Base-by-base conservation (phyloP, 805 yeast genomes). In the Debaryomyces tyrocola region DNA sequence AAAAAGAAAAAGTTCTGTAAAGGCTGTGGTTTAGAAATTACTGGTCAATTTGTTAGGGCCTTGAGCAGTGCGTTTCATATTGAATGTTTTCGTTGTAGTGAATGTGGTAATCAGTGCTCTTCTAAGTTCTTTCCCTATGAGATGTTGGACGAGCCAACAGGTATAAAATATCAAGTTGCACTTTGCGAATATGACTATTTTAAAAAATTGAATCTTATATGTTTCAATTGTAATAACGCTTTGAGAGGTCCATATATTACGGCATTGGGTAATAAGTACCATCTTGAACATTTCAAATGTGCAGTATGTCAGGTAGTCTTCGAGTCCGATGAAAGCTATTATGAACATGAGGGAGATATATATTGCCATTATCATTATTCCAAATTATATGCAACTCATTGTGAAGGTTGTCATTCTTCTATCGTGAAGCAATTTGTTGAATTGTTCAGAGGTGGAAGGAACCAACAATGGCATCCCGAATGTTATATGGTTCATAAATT, bases 401-500 rank as follows among this genome's bases (percentile, higher is more conserved):
- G 99, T 69, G 95, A 89, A 69, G 97, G 98, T 28, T 94, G 99
- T 69, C 79, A 84, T 47, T 84, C 88, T 33, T 88, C 97, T 1
- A 94, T 95, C 43, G 79, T 95, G 33, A 90, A 90, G 61, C 98
- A 94, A 62, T 94, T 90, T 65, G 96, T 92, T 33, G 97, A 92
- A 64, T 82, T 92, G 38, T 88, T 83, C 50, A 78, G 94, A 55
- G 96, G 97, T 42, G 97, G 97, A 18, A 79, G 85, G 55, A 85
- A 87, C 48, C 96, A 91, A 64, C 96, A 90, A 62, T 94, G 99
- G 99, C 99, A 94, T 67, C 98, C 97, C 1, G 98, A 95, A 63
- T 94, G 99, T 72, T 94, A 90, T 62, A 95, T 95, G 90, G 95
- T 94, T 40, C 91, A 87, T 71, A 91, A 91, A 65, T 91, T 90